Base-by-base conservation (phyloP, 2,329 filamentous ascomycete genomes). In the Trichoderma lentiforme region DNA sequence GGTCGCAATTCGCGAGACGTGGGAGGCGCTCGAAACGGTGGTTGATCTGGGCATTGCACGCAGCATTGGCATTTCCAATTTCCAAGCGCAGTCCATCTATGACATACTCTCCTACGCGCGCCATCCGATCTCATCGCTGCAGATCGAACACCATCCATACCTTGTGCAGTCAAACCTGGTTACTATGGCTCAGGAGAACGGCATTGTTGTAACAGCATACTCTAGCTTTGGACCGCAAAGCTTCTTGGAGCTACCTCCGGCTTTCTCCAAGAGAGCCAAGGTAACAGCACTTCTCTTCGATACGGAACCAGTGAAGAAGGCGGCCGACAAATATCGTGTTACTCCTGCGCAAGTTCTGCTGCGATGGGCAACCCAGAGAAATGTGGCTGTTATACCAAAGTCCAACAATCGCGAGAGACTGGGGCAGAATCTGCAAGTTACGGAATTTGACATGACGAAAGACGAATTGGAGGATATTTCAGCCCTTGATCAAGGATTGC, bases 21-120 rank as follows among this genome's bases (percentile, higher is more conserved):
- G 93, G 92, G 84, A 86, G 67, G 92, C 92, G 51, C 90, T 96
- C 87, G 93, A 95, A 85, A 80, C 82, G 67, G 85, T 94, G 58
- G 91, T 93, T 18, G 58, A 62, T 11, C n/a, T 39, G 5, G 58
- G 58, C 21, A 21, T 71, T 87, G 89, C 76, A 58, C 69, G 30
- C 28, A 64, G 60, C 18, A 94, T 95, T 79, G 93, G 93, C 74
- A 86, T 96, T 73, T 91, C 88, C 84, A 96, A 96, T 86, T 95
- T 94, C 88, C 86, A 85, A 76, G 84, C 84, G 21, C 84, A 86
- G 75, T 82, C 87, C 30, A 79, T 92, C 72, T 86, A 90, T 80
- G 88, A 91, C 79, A 82, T 91, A 64, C 82, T 89, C 75, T 84
- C 86, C 68, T 90, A 91, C 80, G 88, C 88, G 66, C 84, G 84